These are phyloP conservation scores for Phytophthora megakarya DNA, from an alignment of 352 stramenopile species.

Conservation along the genomic window DNA sequence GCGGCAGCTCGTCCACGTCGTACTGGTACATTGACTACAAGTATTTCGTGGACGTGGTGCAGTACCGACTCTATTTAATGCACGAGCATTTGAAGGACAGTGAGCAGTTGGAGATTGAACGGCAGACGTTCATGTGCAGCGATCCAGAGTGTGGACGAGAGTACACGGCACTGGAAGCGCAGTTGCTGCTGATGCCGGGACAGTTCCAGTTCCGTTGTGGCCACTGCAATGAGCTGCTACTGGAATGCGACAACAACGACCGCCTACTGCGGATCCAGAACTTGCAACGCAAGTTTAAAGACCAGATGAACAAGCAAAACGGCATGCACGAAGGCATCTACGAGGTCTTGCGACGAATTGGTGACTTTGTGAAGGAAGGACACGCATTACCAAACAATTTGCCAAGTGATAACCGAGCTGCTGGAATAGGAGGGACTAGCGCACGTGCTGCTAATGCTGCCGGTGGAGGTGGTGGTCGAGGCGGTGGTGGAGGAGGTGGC, in stretches of 20 bases:
- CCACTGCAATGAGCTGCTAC: conserved; percentile 84
- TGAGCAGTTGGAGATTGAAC: conserved; percentile 87
- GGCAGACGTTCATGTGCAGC: conserved; percentile 87
- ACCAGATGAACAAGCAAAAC: conserved; percentile 89
- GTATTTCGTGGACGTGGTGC: conserved; percentile 90
- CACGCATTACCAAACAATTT: conserved; percentile 78
- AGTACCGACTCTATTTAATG: conserved; percentile 89
- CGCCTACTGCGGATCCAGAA: conserved; percentile 70
- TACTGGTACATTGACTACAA: conserved; percentile 95
- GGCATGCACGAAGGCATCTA: conserved; percentile 87
- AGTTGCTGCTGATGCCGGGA: conserved; percentile 80
- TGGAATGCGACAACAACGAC: conserved; percentile 91
- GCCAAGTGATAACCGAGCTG: conserved; percentile 85
- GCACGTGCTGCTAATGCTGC: conserved; percentile 40
- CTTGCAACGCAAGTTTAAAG: conserved; percentile 87
- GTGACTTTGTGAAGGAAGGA: conserved; percentile 80
- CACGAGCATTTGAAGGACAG: conserved; percentile 86
- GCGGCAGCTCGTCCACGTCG: conserved; percentile 85
- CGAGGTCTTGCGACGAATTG: conserved; percentile 81
- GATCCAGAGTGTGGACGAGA: conserved; percentile 85
- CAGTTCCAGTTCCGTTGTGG: conserved; percentile 87
- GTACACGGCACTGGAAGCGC: conserved; percentile 86
- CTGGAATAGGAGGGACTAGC: conserved; percentile 76
- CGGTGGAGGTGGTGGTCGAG: conserved; percentile 45
- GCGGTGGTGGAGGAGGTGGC: conserved; percentile 47